Conservation (phyloP, 2,329 filamentous ascomycete species). For the Monosporascus sp. region DNA sequence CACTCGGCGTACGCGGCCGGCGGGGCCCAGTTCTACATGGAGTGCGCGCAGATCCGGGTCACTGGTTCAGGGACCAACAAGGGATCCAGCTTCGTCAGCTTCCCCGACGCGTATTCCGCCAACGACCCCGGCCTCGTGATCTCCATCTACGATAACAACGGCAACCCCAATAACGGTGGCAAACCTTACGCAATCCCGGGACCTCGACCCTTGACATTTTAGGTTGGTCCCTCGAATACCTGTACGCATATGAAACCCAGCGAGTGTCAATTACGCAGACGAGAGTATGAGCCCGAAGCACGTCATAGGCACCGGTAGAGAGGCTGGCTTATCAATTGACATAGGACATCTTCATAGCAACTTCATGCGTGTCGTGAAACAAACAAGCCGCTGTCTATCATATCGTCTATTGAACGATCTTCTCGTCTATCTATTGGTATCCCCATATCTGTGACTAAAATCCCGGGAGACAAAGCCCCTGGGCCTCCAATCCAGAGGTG, state of each 20-base stretch:
- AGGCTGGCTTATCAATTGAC: too few species aligned
- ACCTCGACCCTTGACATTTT: neutral
- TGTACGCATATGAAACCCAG: too few species aligned
- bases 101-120: slow-evolving; percentile 31
- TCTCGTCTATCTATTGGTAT: slow-evolving; percentile 21
- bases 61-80: slow-evolving; percentile 26
- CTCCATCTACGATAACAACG: slow-evolving; percentile 28
- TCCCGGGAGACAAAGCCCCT: slow-evolving; percentile 10
- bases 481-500: slow-evolving; percentile 21
- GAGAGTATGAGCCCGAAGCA: too few species aligned
- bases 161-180: slow-evolving; percentile 7
- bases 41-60: slow-evolving; percentile 31
- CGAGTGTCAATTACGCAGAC: too few species aligned
- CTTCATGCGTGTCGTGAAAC: neutral
- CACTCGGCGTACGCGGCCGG: slow-evolving; percentile 29
- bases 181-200: slow-evolving; percentile 1
- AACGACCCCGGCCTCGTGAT: slow-evolving; percentile 29
- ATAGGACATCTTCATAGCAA: neutral
- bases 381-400: neutral
- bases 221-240: too few species aligned
- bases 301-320: too few species aligned
- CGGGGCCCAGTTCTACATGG: slow-evolving; percentile 35
- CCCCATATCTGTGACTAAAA: slow-evolving; percentile 14
- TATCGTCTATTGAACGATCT: slow-evolving; percentile 22
- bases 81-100: slow-evolving; percentile 24